Base-by-base conservation (phyloP, 345 rosid genomes). In the Nephelium lappaceum region DNA sequence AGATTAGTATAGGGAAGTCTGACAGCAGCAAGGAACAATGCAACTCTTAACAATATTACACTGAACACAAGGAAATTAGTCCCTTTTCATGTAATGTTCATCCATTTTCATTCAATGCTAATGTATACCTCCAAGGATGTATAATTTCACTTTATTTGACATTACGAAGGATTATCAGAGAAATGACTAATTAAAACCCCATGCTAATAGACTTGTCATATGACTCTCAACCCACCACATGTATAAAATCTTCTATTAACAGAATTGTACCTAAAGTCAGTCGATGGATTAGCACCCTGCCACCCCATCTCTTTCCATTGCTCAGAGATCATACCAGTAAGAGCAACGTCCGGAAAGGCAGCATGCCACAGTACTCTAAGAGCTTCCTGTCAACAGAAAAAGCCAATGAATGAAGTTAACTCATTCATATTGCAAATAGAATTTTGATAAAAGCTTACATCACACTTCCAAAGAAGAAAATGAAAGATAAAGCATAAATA, bases 261-360 rank as follows among this genome's bases (percentile, higher is more conserved):
- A 36, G 77, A 77, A 68, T 6, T 69, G 67, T 79, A 95, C 99
- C 99, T 91, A 72, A 96, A 96, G 88, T 96, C 99, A 21, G 99
- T 96, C 23, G 99, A 90, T 58, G 99, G 99, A 88, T 94, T 96
- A 73, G 89, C 88, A 82, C 99, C 99, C 87, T 96, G 99, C 99
- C 99, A 96, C 65, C 99, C 99, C 99, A 96, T 96, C 10, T 94
- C 97, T 87, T 96, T 96, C 99, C 99, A 96, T 73, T 96, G 99
- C 82, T 93, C 95, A 31, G 98, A 88, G 67, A 96, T 89, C 84
- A 94, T 72, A 79, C 97, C 93, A 49, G 75, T 85, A 72, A 96
- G 83, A 73, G 72, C 69, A 81, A 88, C 85, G 82, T 88, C 84
- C 5, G 98, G 99, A 85, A 85, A 96, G 61, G 99, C 91, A 27